phyloP scores from a whole-genome alignment of 1,139 yeast genomes.

The Debaryomyces psychrophilus region DNA sequence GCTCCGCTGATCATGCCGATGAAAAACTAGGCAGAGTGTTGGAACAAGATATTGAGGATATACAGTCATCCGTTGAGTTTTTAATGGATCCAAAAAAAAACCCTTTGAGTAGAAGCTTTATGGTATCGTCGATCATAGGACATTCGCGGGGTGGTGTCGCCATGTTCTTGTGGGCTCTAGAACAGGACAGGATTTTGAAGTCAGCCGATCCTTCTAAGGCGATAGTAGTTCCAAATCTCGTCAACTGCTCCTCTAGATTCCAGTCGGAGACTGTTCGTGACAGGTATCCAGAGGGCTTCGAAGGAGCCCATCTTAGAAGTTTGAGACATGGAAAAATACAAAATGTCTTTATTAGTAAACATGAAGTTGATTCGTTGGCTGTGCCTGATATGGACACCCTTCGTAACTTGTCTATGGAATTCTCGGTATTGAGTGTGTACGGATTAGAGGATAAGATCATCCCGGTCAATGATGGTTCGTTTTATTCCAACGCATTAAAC shows the following conservation, averaged over 20 bases:
- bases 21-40: conserved; percentile 55
- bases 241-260: conserved; percentile 76
- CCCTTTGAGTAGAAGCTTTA: conserved; percentile 42
- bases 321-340: conserved; percentile 55
- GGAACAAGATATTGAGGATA: conserved; percentile 67
- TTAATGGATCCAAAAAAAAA: conserved; percentile 38
- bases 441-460: conserved; percentile 71
- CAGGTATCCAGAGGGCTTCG: conserved; percentile 30
- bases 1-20: conserved; percentile 59
- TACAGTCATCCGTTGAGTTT: conserved; percentile 55
- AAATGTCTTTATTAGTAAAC: conserved; percentile 43
- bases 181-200: conserved; percentile 38
- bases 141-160: conserved; percentile 85
- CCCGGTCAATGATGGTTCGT: conserved; percentile 64
- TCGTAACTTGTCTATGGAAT: conserved; percentile 44
- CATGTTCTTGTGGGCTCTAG: conserved; percentile 71
- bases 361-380: conserved; percentile 61
- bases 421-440: conserved; percentile 67
- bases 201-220: conserved; percentile 32
- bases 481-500: conserved; percentile 58
- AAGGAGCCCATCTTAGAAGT: conserved; percentile 33
- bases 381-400: conserved; percentile 50
- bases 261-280: conserved; percentile 39
- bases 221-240: conserved; percentile 58
- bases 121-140: conserved; percentile 59